Conservation (phyloP, 129 eudicot genomes). For the Daucus carota region DH1_v3.0 NC_030382.2:44344001-44344500, state of each 20-base stretch:
- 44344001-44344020: neutral
- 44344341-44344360: slow-evolving; percentile 69
- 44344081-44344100: slow-evolving; percentile 77
- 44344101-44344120: slow-evolving; percentile 2
- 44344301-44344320: neutral
- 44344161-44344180: neutral
- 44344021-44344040: slow-evolving; percentile 48
- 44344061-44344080: slow-evolving; percentile 55
- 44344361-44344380: slow-evolving; percentile 39
- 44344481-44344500: neutral
- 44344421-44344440: neutral
- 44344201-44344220: slow-evolving; percentile 62
- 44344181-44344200: slow-evolving; percentile 47
- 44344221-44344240: slow-evolving; percentile 65
- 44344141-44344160: neutral
- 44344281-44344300: neutral
- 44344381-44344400: slow-evolving; percentile 38
- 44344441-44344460: neutral
- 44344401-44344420: slow-evolving; percentile 30
- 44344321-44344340: slow-evolving; percentile 39
- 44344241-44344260: slow-evolving; percentile 79
- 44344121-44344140: neutral
- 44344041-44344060: slow-evolving; percentile 81
- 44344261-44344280: slow-evolving; percentile 18
- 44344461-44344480: neutral